Evolutionary conservation across 352 stramenopile genomes (phyloP), one percentile per base, ranked within the genome.

Genomic region (Thalassiosira mediterranea): DNA sequence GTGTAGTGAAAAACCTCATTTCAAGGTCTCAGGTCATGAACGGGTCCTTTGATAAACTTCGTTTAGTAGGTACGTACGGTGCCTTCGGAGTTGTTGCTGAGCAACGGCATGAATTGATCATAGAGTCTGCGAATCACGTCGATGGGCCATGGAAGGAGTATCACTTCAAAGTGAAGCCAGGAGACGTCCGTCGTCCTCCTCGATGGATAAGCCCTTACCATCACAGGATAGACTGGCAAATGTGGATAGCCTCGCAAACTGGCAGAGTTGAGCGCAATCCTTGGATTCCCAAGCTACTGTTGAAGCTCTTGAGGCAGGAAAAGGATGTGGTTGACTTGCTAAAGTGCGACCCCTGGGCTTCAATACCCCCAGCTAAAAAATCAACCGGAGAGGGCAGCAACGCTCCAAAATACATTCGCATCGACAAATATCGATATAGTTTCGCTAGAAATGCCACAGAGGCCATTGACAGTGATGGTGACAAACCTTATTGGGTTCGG

Each of bases 151-250:
- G 81, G 81, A 77, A 66, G 59, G 84, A 91, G 52, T 87, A 89
- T 76, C 68, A 86, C 26, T 92, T 94, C 51, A 82, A 81, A 48
- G 88, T 84, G n/a, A 94, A 94, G 72, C 87, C 86, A 8, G 84
- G 86, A 8, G 67, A 90, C 53, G 57, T 93, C 4, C 52, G 76
- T 47, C 56, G 62, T 42, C 31, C 31, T 31, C 86, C 87, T 29
- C 66, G 57, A 52, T 88, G 81, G 37, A 90, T 91, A 48, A 85
- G 72, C 42, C 87, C 87, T 1, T 92, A 92, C 65, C 87, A 93
- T 69, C 82, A 90, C 72, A 69, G 89, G 29, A 49, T 94, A 1
- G 87, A 94, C 62, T 94, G 89, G 87, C 77, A 87, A 62, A 79
- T 89, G 47, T 91, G 84, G 84, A 88, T 89, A 63, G 72, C 79